Percentiles rank a stretch among this genome's conserved stretches.
phyloP scores from a whole-genome alignment of 2,329 filamentous ascomycete genomes.

The Penicillium occitanis region DNA sequence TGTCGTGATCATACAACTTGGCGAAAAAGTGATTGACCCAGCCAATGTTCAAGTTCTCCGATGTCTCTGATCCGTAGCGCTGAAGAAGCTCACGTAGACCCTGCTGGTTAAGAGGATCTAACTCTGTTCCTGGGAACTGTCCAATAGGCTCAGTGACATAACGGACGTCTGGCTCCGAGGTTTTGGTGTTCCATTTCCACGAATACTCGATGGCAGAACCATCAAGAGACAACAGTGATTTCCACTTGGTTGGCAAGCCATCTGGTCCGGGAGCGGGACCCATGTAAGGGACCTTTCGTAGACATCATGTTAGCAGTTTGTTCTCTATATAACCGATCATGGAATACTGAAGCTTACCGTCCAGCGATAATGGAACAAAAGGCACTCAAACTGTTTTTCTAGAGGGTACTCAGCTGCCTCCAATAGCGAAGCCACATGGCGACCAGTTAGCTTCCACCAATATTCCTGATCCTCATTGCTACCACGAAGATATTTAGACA shows the following conservation, averaged over 20 bases:
- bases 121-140: neutral
- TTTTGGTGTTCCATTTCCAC: conserved; percentile 3
- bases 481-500: neutral
- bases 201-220: neutral
- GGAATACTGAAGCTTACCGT: neutral
- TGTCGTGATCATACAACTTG: neutral
- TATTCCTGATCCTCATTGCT: neutral
- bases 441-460: conserved; percentile 2
- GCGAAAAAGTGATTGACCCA: neutral
- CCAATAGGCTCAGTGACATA: conserved; percentile 1
- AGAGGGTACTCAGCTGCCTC: neutral
- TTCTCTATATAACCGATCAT: neutral
- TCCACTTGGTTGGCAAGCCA: neutral
- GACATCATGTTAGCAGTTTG: neutral
- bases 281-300: neutral
- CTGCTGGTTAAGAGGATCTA: neutral
- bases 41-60: neutral
- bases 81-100: neutral
- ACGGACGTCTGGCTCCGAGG: neutral
- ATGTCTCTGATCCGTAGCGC: neutral
- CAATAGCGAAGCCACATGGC: neutral
- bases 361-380: neutral
- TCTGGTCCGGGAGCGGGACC: neutral
- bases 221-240: neutral
- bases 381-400: neutral